These are phyloP conservation scores for Cladorrhinum sp. DNA, from an alignment of 2,329 filamentous ascomycete genomes.

Conservation along the genomic window DNA sequence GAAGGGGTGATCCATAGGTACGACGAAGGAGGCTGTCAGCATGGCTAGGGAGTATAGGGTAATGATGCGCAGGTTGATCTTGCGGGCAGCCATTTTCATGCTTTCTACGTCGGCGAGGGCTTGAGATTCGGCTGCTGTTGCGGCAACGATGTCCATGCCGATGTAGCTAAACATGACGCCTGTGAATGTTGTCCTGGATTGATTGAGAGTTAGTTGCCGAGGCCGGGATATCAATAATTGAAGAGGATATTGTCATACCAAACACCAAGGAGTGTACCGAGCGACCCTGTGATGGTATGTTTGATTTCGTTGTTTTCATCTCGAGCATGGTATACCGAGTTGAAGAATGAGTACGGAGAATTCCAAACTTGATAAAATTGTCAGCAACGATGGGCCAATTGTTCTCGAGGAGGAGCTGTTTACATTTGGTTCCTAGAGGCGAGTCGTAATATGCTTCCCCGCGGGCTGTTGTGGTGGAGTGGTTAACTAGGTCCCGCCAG, in stretches of 20 bases:
- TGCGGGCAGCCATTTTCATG: constrained; percentile 41
- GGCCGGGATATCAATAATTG: too few species aligned
- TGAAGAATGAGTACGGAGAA: constrained; percentile 39
- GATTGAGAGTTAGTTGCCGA: too few species aligned
- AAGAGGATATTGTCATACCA: too few species aligned
- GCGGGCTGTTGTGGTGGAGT: constrained; percentile 29
- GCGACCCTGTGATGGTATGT: constrained; percentile 31
- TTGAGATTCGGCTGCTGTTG: constrained; percentile 37
- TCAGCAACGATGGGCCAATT: neutral
- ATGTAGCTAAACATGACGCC: constrained; percentile 38
- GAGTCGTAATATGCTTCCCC: constrained; percentile 36
- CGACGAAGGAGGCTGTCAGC: constrained; percentile 33
- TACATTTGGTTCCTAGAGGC: constrained; percentile 37
- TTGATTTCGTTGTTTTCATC: constrained; percentile 30
- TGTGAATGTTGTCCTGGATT: constrained; percentile 37
- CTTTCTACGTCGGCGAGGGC: constrained; percentile 36
- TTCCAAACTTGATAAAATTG: constrained; percentile 21
- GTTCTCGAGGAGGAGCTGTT: neutral
- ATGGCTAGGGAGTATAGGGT: constrained; percentile 28
- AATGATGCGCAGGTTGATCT: constrained; percentile 38
- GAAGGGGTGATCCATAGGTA: constrained; percentile 38
- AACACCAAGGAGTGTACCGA: constrained; percentile 38
- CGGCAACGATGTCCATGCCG: constrained; percentile 40
- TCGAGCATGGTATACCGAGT: constrained; percentile 32
- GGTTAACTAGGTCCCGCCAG: neutral